A percentile compares a stretch with the other conserved stretches of the same genome.
These are phyloP conservation scores for Ambrosia trifida DNA, from an alignment of 129 eudicot genomes.

Conservation along the genomic window DNA sequence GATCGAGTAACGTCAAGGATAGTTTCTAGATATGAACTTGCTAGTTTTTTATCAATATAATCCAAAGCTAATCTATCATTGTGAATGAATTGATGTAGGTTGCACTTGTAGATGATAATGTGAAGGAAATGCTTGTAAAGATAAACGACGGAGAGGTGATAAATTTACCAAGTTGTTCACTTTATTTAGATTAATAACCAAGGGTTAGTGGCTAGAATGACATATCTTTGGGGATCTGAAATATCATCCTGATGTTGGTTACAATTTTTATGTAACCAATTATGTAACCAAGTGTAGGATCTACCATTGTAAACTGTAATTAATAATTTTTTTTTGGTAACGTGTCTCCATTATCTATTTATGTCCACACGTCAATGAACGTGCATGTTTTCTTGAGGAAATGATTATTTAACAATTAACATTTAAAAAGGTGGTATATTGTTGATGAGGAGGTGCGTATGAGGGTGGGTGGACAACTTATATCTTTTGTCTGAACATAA, in stretches of 20 bases:
- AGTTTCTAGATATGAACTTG: conserved; percentile 4
- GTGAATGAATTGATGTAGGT: conserved; percentile 48
- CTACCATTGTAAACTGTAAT: background rate
- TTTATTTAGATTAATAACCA: background rate
- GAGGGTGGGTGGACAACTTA: background rate
- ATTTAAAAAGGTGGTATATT: background rate
- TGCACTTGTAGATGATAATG: conserved; percentile 68
- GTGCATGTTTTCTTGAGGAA: conserved; percentile 15
- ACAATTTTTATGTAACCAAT: background rate
- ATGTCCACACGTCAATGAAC: background rate
- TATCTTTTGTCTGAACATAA: conserved; percentile 1
- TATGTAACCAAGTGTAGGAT: background rate
- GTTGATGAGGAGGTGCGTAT: background rate
- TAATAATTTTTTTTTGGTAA: background rate
- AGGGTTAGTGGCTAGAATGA: background rate
- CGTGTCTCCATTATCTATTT: background rate
- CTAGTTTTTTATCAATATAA: background rate
- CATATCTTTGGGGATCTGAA: background rate
- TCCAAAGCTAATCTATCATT: conserved; percentile 7
- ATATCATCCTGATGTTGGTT: conserved; percentile 11
- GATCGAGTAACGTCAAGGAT: conserved; percentile 3
- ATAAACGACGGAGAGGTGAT: conserved; percentile 80
- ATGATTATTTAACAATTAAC: background rate
- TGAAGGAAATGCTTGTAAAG: conserved; percentile 57
- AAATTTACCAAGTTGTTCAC: conserved; percentile 4